phyloP scores from a whole-genome alignment of 257 asterid genomes.

The Leonotis leonurus region DNA sequence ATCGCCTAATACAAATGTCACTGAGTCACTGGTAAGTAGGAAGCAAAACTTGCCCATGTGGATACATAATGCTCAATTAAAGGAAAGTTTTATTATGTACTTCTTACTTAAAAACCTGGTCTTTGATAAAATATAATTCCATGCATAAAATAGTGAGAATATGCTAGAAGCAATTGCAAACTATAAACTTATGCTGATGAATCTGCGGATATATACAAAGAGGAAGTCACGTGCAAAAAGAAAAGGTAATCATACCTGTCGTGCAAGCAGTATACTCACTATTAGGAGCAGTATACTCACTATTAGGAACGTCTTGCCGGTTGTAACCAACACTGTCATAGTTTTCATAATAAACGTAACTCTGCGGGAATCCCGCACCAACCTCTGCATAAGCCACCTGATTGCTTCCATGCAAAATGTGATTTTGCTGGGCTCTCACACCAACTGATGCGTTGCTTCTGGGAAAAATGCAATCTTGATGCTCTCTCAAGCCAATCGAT shows the following conservation, averaged over 20 bases:
- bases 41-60: background rate
- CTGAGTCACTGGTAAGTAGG: background rate
- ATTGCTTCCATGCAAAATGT: constrained; percentile 16
- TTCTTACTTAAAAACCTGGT: background rate
- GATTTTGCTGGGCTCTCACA: constrained; percentile 22
- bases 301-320: constrained; percentile 27
- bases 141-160: background rate
- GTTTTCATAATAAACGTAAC: constrained; percentile 15
- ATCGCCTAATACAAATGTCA: background rate
- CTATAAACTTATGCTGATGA: background rate
- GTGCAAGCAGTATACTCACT: constrained; percentile 33
- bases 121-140: background rate
- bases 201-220: background rate
- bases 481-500: constrained; percentile 11
- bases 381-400: constrained; percentile 15
- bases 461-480: constrained; percentile 20
- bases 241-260: background rate
- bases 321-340: constrained; percentile 24
- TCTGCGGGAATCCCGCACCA: constrained; percentile 21
- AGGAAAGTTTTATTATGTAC: background rate
- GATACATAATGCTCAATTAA: background rate
- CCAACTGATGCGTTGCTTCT: constrained; percentile 16
- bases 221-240: background rate
- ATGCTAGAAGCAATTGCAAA: background rate
- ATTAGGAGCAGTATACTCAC: constrained; percentile 37